Base-by-base conservation (phyloP, 176 grass and related monocot genomes). In the Zoysia japonica region DNA sequence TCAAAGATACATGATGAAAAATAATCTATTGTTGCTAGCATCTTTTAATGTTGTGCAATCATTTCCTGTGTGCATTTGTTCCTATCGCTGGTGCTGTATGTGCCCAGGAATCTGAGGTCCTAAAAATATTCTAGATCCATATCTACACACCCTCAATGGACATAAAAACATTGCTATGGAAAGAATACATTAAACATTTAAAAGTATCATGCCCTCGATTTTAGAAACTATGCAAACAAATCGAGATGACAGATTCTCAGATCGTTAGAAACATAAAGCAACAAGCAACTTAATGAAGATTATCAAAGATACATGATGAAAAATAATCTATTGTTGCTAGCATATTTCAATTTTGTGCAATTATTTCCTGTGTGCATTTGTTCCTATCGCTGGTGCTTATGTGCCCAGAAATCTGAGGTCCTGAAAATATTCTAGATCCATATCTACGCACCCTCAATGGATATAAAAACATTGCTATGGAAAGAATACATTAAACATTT, bases 241-340 rank as follows among this genome's bases (percentile, higher is more conserved):
- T 77, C 59, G 38, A 60, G 42, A 78, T 66, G 51, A 72, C 54
- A 42, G 37, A 67, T 82, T 50, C 49, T 72, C 42, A 47, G 41
- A 71, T 40, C 3, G 39, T 53, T 17, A 45, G 16, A 71, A 45
- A 72, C 3, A 28, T 66, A 48, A 84, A 64, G 65, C 16, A 56
- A 63, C 5, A 47, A 28, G 28, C 28, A 28, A 28, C 28, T 28
- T 28, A 28, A 28, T 28, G 28, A 28, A 28, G 28, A 28, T 28
- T 28, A 28, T 28, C 0, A 28, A 28, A 28, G 28, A 28, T 28
- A 28, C 28, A 28, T 28, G 28, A 28, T 28, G 28, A 28, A 28
- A 28, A 28, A 28, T 28, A 28, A 28, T 28, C 28, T 28, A 28
- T 28, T 28, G 28, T 28, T 28, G 28, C 28, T 28, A 28, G 28